Evolutionary conservation across 2,329 filamentous ascomycete species (phyloP).

Genomic region (Neonectria ditissima): DNA sequence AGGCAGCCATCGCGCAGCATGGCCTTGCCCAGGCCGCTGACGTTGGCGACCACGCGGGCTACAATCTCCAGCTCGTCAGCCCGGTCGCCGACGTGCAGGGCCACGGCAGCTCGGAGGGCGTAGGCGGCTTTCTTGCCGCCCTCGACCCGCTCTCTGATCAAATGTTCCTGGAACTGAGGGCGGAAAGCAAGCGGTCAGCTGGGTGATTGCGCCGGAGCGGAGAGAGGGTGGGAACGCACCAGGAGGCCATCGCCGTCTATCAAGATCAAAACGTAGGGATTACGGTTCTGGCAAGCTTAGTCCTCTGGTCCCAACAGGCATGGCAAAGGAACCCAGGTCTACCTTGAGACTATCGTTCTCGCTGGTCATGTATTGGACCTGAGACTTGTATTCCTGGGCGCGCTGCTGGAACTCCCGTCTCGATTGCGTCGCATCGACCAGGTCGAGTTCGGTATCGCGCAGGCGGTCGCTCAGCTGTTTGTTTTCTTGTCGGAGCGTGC

Average conservation of each 20-base stretch:
- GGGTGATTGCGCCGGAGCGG: neutral
- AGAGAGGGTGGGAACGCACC: constrained; percentile 51
- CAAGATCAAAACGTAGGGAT: constrained; percentile 70
- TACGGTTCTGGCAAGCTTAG: constrained; percentile 58
- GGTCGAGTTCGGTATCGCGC: constrained; percentile 60
- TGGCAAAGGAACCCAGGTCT: constrained; percentile 30
- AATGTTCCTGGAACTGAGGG: constrained; percentile 68
- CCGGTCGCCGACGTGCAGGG: constrained; percentile 58
- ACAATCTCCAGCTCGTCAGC: constrained; percentile 64
- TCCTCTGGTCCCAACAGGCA: neutral
- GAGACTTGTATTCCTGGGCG: constrained; percentile 54
- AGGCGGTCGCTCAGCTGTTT: constrained; percentile 55
- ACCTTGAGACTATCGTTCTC: constrained; percentile 62
- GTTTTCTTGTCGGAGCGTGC: constrained; percentile 58
- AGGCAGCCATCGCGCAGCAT: constrained; percentile 62
- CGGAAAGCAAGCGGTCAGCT: constrained; percentile 23
- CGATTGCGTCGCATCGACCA: constrained; percentile 61
- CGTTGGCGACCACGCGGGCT: constrained; percentile 67
- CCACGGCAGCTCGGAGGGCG: constrained; percentile 61
- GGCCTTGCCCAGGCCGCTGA: constrained; percentile 62
- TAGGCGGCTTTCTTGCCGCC: constrained; percentile 66
- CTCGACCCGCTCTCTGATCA: constrained; percentile 65
- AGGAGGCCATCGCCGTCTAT: constrained; percentile 74
- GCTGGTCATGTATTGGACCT: constrained; percentile 49
- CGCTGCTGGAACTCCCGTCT: constrained; percentile 64